phyloP scores from a whole-genome alignment of 2,329 filamentous ascomycete species.

The Emergomyces orientalis region DNA sequence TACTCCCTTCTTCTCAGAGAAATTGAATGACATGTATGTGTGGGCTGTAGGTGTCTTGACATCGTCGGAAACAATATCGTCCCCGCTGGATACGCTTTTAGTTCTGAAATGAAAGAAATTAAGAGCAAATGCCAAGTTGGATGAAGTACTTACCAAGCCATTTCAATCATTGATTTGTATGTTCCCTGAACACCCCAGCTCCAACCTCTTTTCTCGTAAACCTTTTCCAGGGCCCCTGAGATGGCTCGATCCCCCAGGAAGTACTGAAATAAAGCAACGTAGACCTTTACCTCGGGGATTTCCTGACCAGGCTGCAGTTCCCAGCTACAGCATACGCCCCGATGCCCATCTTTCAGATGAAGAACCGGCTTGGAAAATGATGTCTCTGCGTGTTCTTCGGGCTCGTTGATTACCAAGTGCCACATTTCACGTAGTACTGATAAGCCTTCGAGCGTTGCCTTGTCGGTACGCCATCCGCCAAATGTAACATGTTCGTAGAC shows the following conservation, averaged over 20 bases:
- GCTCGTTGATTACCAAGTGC: neutral
- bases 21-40: conserved; percentile 2
- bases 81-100: neutral
- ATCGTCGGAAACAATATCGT: conserved; percentile 1
- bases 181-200: neutral
- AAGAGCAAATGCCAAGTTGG: neutral
- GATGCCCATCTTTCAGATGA: neutral
- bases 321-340: neutral
- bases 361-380: neutral
- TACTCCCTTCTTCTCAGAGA: neutral
- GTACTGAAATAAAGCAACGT: conserved; percentile 1
- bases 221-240: neutral
- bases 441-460: neutral
- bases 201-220: neutral
- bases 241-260: neutral
- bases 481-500: conserved; percentile 2
- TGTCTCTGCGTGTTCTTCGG: neutral
- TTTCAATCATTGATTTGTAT: neutral
- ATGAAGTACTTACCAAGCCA: neutral
- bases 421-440: conserved; percentile 1
- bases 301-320: neutral
- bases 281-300: conserved; percentile 1
- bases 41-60: neutral
- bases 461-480: neutral
- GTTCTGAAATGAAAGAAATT: neutral